A percentile compares a stretch with the other conserved stretches of the same genome.
phyloP scores from a whole-genome alignment of 805 yeast species.

The Pichia eremophila region DNA sequence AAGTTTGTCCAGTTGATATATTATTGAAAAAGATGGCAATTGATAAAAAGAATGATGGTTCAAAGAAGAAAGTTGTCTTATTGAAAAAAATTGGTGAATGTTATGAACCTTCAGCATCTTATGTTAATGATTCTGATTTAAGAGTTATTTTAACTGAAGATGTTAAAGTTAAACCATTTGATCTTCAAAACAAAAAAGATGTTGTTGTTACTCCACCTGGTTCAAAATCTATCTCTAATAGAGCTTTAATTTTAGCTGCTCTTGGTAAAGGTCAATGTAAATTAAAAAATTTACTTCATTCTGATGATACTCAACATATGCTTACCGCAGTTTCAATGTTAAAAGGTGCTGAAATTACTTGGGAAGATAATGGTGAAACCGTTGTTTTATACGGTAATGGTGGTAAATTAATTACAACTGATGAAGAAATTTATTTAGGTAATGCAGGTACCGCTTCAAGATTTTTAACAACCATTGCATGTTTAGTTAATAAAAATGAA shows the following conservation, averaged over 20 bases:
- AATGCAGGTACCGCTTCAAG: constrained; percentile 98
- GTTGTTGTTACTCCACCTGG: constrained; percentile 80
- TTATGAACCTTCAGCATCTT: constrained; percentile 79
- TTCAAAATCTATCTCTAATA: constrained; percentile 91
- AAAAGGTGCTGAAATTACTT: constrained; percentile 70
- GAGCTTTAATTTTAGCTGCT: constrained; percentile 90
- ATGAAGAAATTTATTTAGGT: constrained; percentile 73
- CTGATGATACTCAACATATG: constrained; percentile 96
- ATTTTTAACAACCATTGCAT: constrained; percentile 84
- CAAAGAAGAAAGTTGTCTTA: constrained; percentile 78
- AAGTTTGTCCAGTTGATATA: constrained; percentile 65
- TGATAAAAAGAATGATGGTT: constrained; percentile 94
- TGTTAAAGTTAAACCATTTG: constrained; percentile 54
- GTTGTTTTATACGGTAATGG: constrained; percentile 79
- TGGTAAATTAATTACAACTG: constrained; percentile 58
- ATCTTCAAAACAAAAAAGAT: constrained; percentile 24
- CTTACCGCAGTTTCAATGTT: constrained; percentile 71
- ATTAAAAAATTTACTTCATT: constrained; percentile 79
- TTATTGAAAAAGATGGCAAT: constrained; percentile 82
- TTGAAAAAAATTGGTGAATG: constrained; percentile 82
- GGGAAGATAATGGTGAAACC: constrained; percentile 88
- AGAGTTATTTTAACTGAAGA: constrained; percentile 80
- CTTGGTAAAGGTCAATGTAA: constrained; percentile 78
- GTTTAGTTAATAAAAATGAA: constrained; percentile 53
- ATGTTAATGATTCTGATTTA: constrained; percentile 71